phyloP scores from a whole-genome alignment of 2,329 filamentous ascomycete genomes.

The Ilyonectria robusta region DNA sequence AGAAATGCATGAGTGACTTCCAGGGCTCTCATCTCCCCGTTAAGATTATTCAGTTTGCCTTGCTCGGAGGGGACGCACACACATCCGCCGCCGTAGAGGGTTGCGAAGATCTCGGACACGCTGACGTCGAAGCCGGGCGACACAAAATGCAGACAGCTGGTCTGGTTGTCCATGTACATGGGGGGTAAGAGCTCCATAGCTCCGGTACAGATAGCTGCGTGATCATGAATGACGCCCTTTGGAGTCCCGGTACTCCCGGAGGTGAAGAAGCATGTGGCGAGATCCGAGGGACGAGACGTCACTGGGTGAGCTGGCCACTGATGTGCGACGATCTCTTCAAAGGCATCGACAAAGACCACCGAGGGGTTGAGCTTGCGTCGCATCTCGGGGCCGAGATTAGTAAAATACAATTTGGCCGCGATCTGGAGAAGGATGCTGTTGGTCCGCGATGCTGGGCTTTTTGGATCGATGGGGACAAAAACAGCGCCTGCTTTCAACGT shows the following conservation, averaged over 20 bases:
- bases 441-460: constrained; percentile 27
- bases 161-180: constrained; percentile 27
- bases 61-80: constrained; percentile 31
- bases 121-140: constrained; percentile 31
- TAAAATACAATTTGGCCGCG: constrained; percentile 29
- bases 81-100: constrained; percentile 22
- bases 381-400: constrained; percentile 25
- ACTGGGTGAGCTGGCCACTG: constrained; percentile 10
- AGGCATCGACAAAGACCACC: constrained; percentile 18
- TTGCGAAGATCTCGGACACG: constrained; percentile 24
- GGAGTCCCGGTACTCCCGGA: constrained; percentile 5
- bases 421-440: constrained; percentile 31
- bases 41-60: constrained; percentile 27
- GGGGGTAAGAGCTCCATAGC: constrained; percentile 21
- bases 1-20: constrained; percentile 31
- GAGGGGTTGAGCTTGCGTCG: constrained; percentile 32
- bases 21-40: constrained; percentile 27
- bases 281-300: constrained; percentile 17
- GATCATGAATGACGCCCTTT: constrained; percentile 29
- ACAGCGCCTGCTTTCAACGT: constrained; percentile 29
- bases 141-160: constrained; percentile 24
- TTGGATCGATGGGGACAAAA: constrained; percentile 32
- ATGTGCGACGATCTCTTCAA: constrained; percentile 24
- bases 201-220: constrained; percentile 28
- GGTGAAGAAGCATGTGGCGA: constrained; percentile 34